These are phyloP conservation scores for Fonsecaea monophora DNA, from an alignment of 2,329 filamentous ascomycete species.

Conservation along the genomic window DNA sequence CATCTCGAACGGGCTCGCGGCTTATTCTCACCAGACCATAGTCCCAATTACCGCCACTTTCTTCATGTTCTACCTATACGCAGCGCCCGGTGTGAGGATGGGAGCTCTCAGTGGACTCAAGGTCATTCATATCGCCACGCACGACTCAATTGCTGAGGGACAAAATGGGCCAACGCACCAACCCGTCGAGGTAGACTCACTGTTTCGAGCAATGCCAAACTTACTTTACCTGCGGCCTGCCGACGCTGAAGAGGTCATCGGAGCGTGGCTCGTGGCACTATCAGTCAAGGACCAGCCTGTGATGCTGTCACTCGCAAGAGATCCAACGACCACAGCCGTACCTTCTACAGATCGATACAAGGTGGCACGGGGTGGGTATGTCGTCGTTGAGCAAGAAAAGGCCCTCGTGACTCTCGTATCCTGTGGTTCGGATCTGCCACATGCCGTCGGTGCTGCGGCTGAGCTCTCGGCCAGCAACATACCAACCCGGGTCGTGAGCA, in stretches of 20 bases:
- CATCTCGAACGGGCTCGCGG: constrained; percentile 78
- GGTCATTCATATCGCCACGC: constrained; percentile 64
- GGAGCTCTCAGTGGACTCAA: constrained; percentile 61
- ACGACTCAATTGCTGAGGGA: constrained; percentile 65
- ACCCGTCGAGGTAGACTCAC: constrained; percentile 62
- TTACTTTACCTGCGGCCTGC: constrained; percentile 66
- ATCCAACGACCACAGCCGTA: not conserved
- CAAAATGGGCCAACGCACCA: constrained; percentile 69
- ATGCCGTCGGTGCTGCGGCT: constrained; percentile 51
- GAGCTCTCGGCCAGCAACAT: constrained; percentile 47
- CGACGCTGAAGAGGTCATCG: constrained; percentile 63
- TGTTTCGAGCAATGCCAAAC: constrained; percentile 70
- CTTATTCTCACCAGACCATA: constrained; percentile 60
- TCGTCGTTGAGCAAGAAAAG: constrained; percentile 41
- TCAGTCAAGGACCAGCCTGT: constrained; percentile 40
- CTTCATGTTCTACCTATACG: constrained; percentile 68
- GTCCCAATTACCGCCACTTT: constrained; percentile 57
- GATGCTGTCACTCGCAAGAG: constrained; percentile 46
- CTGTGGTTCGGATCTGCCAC: constrained; percentile 56
- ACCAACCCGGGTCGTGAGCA: constrained; percentile 53
- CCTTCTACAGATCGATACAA: constrained; percentile 42
- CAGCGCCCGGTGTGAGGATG: constrained; percentile 65
- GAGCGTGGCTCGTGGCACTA: constrained; percentile 51
- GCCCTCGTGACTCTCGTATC: constrained; percentile 55
- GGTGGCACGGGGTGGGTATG: constrained; percentile 49